Base-by-base conservation (phyloP, 164 flowering plant genomes). In the Vitis cinerea region DNA sequence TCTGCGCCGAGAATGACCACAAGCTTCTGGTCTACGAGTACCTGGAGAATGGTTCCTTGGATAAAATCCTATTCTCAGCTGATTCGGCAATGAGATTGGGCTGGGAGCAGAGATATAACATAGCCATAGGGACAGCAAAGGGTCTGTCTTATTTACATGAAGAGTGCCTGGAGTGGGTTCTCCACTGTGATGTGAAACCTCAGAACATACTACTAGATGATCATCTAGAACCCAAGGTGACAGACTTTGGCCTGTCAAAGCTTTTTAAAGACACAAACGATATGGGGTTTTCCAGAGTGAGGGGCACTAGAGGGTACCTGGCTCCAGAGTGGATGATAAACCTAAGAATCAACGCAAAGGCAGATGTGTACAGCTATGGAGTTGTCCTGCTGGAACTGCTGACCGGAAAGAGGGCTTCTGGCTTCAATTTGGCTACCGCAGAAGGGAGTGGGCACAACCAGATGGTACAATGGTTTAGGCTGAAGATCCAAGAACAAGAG, bases 351-450 rank as follows among this genome's bases (percentile, higher is more conserved):
- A 64, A 67, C 8, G 50, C 73, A 8, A 75, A 75, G 62, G 70
- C 58, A 12, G 77, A 75, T 55, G 77, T 75, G 10, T 75, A 70
- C 52, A 75, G 77, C 63, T 75, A 65, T 17, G 77, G 77, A n/a
- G 17, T 75, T 47, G 77, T 75, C 4, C 61, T 75, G 27, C 27
- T 23, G 27, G 27, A 23, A 23, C 27, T 23, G 27, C 52, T 70
- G 30, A 69, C 9, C 9, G 78, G 78, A 30, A 44, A 16, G 58
- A 55, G 58, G 8, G 17, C 58, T 15, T 15, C 19, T 3, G 14
- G 58, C 58, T 55, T 55, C 58, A 16, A 55, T 15, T 55, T 55
- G 58, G 58, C 4, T 2, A 55, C 19, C 8, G 5, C 58, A 16
- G 19, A 55, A 9, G 23, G 27, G 58, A 15, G 9, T 55, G 14